Base-by-base conservation (phyloP, 2,329 filamentous ascomycete genomes). In the Coniochaeta ligniaria region DNA sequence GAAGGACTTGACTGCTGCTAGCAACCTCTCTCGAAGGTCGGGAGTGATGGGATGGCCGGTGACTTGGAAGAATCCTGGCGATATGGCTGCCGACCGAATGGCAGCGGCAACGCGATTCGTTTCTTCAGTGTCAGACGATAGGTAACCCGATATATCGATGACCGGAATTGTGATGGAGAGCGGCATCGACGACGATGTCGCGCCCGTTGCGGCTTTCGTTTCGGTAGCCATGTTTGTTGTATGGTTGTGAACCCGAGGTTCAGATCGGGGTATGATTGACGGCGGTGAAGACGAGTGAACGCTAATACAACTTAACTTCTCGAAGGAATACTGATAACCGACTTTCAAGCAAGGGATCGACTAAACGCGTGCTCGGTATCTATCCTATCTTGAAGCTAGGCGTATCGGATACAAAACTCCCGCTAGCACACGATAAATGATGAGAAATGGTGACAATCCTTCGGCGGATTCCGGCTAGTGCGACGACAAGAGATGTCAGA, bases 1-100 rank as follows among this genome's bases (percentile, higher is more conserved):
- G 61, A 74, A 74, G 17, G 62, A 54, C 12, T 64, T 62, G 11
- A 71, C 65, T 3, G 62, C 63, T 1, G 59, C 60, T 43, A 74
- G 65, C 9, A 74, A 61, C 2, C 64, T 66, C 14, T 61, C 26
- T 41, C 71, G 70, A 24, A 73, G 63, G 8, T 65, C 62, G 1
- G 59, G 41, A 1, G 68, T 38, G n/a, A 75, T 65, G 17, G 64
- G 65, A 61, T 75, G 73, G 41, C 71, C 71, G 8, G 68, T 62
- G 9, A 75, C 69, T 61, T 74, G 72, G 61, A 75, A 72, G 62
- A 75, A 74, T 5, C 73, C 73, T 9, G 64, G 69, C 20, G 62
- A 59, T 35, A 62, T 64, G 60, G 66, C 67, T 1, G 67, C 70
- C 8, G 60, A 38, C 26, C 36, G 59, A 45, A 65, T 59, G 59